phyloP scores from a whole-genome alignment of 108 stramenopile genomes.

The Craspedostauros australis region DNA sequence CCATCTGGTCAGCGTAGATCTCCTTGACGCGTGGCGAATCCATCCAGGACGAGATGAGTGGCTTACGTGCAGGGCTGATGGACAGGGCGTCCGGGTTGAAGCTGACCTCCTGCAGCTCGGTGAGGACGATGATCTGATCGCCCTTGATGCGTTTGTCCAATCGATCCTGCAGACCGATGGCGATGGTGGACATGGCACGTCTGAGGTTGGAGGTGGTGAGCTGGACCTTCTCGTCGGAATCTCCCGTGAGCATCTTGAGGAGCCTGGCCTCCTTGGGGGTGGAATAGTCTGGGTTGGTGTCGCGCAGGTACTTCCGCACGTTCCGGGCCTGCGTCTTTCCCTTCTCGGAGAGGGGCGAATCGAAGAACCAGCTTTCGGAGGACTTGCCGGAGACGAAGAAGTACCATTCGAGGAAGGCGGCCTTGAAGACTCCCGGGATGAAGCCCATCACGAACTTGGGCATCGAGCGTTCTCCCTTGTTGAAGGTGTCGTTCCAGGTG shows the following conservation, averaged over 20 bases:
- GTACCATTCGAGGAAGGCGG: constrained; percentile 53
- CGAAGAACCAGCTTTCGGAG: constrained; percentile 78
- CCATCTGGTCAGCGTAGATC: constrained; percentile 45
- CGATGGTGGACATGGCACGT: constrained; percentile 77
- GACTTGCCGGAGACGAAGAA: constrained; percentile 63
- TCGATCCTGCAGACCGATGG: constrained; percentile 63
- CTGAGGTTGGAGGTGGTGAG: constrained; percentile 64
- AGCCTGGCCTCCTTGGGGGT: constrained; percentile 43
- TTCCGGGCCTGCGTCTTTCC: constrained; percentile 56
- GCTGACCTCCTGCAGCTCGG: constrained; percentile 80
- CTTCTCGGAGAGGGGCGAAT: constrained; percentile 61
- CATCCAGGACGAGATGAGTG: constrained; percentile 54
- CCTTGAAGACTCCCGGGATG: constrained; percentile 62
- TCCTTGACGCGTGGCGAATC: constrained; percentile 41
- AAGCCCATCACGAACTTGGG: constrained; percentile 56
- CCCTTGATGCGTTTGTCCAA: constrained; percentile 29
- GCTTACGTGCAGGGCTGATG: constrained; percentile 55
- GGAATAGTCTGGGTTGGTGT: constrained; percentile 27
- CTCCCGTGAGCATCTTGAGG: constrained; percentile 36
- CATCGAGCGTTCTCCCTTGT: constrained; percentile 58
- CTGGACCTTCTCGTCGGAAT: constrained; percentile 16
- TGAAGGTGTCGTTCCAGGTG: constrained; percentile 90
- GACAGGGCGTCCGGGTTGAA: constrained; percentile 82
- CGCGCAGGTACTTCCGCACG: constrained; percentile 48
- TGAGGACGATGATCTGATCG: constrained; percentile 54